These are phyloP conservation scores for Phoma sp. DNA, from an alignment of 2,329 filamentous ascomycete species.

Conservation along the genomic window DNA sequence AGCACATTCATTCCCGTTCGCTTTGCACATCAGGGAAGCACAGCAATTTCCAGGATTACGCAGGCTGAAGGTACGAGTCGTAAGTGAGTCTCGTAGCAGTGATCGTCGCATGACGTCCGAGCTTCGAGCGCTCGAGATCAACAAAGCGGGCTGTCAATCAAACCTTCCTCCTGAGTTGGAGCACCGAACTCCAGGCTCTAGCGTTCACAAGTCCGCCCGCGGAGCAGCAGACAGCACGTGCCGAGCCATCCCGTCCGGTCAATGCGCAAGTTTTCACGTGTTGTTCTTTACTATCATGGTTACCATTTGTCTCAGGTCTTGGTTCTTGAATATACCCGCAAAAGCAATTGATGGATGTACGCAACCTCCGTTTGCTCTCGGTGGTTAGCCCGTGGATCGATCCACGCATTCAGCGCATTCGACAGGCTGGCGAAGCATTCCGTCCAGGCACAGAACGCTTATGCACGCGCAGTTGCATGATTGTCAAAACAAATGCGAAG, in stretches of 20 bases:
- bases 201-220: neutral
- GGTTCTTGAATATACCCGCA: neutral
- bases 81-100: neutral
- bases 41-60: neutral
- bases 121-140: neutral
- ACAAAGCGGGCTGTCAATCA: conserved; percentile 3
- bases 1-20: no score
- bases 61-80: no score
- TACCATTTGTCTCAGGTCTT: neutral
- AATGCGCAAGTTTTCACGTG: neutral
- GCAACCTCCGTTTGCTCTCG: no score
- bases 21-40: neutral
- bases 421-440: no score
- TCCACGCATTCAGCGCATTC: no score
- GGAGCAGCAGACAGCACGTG: neutral
- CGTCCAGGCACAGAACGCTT: no score
- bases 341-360: conserved; percentile 1
- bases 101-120: neutral
- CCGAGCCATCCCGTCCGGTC: conserved; percentile 10
- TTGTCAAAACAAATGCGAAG: no score
- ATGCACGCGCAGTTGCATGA: no score
- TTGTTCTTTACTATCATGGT: neutral
- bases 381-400: no score
- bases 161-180: conserved; percentile 8
- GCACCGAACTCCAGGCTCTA: conserved; percentile 1